Conservation (phyloP, 1,139 yeast genomes). For the Zygoascus hellenicus region DNA sequence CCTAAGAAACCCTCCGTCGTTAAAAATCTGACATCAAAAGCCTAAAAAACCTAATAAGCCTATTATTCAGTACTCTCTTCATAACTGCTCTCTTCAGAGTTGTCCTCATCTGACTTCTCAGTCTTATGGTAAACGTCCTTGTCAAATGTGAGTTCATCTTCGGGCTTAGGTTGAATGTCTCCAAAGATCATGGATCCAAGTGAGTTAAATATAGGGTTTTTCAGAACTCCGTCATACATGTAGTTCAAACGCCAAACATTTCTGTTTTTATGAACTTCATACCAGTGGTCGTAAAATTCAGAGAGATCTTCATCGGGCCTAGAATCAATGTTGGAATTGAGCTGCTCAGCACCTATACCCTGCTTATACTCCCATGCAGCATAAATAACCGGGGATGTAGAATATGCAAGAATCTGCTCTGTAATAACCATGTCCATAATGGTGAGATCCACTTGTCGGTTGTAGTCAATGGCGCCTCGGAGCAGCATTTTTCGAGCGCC, state of each 20-base stretch:
- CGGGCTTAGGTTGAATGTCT: not conserved
- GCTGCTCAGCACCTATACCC: constrained; percentile 16
- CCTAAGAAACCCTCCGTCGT: no score
- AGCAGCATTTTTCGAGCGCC: constrained; percentile 20
- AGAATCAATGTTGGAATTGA: constrained; percentile 13
- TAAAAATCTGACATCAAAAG: no score
- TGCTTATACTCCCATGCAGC: constrained; percentile 17
- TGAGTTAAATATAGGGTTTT: not conserved
- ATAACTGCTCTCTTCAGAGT: no score
- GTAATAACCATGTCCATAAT: constrained; percentile 12
- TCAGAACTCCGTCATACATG: constrained; percentile 1
- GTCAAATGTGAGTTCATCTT: not conserved
- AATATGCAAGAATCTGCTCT: constrained; percentile 12
- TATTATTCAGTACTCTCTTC: no score
- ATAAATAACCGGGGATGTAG: constrained; percentile 17
- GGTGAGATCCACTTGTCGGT: constrained; percentile 16
- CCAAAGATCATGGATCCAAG: not conserved
- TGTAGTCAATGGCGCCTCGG: constrained; percentile 15
- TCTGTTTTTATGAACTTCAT: constrained; percentile 6
- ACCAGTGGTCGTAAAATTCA: constrained; percentile 2
- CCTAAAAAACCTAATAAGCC: no score
- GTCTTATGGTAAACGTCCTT: not conserved
- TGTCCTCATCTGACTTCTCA: not conserved
- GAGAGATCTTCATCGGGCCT: not conserved
- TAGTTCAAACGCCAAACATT: constrained; percentile 5